phyloP scores from a whole-genome alignment of 2,329 filamentous ascomycete genomes.

The Trichothecium roseum region DNA sequence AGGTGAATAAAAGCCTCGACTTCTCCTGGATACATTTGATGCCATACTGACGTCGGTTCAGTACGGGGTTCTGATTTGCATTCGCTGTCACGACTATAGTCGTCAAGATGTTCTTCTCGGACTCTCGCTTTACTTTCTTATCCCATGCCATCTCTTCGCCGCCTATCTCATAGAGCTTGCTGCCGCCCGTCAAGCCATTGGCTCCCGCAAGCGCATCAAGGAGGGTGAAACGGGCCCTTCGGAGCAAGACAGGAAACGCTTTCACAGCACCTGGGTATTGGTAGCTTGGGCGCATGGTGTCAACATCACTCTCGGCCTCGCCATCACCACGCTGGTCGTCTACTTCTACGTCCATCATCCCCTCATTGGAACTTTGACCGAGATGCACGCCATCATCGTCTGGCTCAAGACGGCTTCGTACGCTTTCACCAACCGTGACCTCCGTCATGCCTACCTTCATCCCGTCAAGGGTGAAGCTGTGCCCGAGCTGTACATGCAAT shows the following conservation, averaged over 20 bases:
- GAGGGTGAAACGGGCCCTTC: slow-evolving; percentile 37
- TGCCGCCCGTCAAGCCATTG: slow-evolving; percentile 69
- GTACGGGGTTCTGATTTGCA: slow-evolving; percentile 92
- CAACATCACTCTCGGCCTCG: slow-evolving; percentile 74
- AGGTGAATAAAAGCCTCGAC: slow-evolving; percentile 40
- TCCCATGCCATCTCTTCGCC: slow-evolving; percentile 82
- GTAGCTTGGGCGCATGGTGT: slow-evolving; percentile 72
- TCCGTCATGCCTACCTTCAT: slow-evolving; percentile 82
- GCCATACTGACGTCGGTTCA: slow-evolving; percentile 23
- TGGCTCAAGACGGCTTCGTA: slow-evolving; percentile 96
- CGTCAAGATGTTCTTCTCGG: slow-evolving; percentile 68
- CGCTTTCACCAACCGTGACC: slow-evolving; percentile 90
- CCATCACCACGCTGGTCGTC: slow-evolving; percentile 72
- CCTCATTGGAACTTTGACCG: slow-evolving; percentile 80
- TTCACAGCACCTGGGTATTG: slow-evolving; percentile 67
- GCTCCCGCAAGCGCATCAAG: slow-evolving; percentile 45
- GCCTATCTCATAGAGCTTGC: slow-evolving; percentile 83
- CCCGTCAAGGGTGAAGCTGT: slow-evolving; percentile 58
- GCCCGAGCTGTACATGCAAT: slow-evolving; percentile 71
- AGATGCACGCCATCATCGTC: slow-evolving; percentile 87
- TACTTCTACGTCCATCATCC: slow-evolving; percentile 91
- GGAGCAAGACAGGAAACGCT: slow-evolving; percentile 52
- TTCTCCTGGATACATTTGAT: not conserved
- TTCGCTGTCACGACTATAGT: slow-evolving; percentile 81
- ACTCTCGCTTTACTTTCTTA: slow-evolving; percentile 69